Evolutionary conservation across 257 asterid species (phyloP), one percentile per base, ranked within the genome.

Genomic region (Oldenlandia corymbosa): DNA sequence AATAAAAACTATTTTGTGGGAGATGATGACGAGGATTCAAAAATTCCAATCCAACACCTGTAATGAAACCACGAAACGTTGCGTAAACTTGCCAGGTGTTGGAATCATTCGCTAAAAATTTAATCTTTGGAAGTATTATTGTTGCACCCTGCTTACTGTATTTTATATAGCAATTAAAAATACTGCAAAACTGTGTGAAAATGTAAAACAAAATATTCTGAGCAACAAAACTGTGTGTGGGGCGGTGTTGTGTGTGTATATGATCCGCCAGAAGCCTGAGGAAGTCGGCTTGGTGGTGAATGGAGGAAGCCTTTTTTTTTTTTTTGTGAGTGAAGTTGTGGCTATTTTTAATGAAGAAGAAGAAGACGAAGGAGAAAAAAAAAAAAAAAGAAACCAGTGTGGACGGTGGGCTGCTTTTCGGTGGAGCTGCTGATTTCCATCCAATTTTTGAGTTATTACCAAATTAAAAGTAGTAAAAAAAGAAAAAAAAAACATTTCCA

Each of bases 31-130:
- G 39, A 46, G n/a, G 32, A 68, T n/a, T n/a, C n/a, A 60, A 27
- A 32, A 43, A 34, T 24, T n/a, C 49, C 66, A 47, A 46, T 24
- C 41, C 66, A 47, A 68, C 72, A 68, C 52, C 72, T 34, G 66
- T 50, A 34, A 20, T 9, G 11, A 7, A 26, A 47, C 23, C 39
- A 5, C 41, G 5, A 10, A 32, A n/a, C 4, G 26, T 4, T 21
- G 17, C 43, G 30, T 10, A 36, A 43, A 34, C 21, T 45, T 48
- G 72, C 52, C 66, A 58, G 31, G 66, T 68, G 72, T 48, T 67
- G 57, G 53, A 65, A 39, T 21, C 36, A 0, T 58, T n/a, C n/a
- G 49, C 31, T 36, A 58, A 57, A 34, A 10, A 18, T 58, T 58
- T 55, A 55, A 28, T 55, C 12, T 17, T 47, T 24, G 2, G n/a